phyloP scores from a whole-genome alignment of 2,329 filamentous ascomycete genomes.

The Zymoseptoria tritici region DNA sequence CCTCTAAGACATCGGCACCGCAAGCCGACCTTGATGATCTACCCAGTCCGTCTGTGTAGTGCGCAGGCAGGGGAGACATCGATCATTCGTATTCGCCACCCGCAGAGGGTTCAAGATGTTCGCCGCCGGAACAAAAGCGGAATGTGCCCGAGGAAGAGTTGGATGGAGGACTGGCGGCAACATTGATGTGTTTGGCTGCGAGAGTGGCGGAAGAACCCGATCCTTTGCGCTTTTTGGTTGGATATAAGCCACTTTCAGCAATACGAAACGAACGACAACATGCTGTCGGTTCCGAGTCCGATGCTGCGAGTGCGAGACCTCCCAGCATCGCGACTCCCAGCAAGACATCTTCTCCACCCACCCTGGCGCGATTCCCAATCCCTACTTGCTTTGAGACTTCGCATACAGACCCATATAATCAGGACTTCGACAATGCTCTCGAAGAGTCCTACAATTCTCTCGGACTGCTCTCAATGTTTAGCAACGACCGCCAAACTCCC shows the following conservation, averaged over 20 bases:
- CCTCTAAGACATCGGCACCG: not conserved
- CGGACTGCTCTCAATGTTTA: not conserved
- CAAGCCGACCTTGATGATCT: not conserved
- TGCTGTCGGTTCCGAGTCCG: not conserved
- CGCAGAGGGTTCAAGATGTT: not conserved
- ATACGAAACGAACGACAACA: not conserved
- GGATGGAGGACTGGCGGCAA: not conserved
- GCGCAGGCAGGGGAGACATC: not conserved
- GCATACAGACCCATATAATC: slow-evolving; percentile 1
- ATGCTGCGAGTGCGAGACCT: not conserved
- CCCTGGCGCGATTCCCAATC: not conserved
- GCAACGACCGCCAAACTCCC: not conserved
- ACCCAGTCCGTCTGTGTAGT: not conserved
- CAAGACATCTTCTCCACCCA: not conserved
- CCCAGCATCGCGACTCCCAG: not conserved
- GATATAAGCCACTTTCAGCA: not conserved
- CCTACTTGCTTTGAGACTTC: not conserved
- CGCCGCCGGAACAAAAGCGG: not conserved
- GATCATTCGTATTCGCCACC: not conserved
- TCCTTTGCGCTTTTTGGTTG: slow-evolving; percentile 1
- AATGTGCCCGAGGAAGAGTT: not conserved
- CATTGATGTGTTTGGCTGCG: not conserved
- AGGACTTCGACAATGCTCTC: not conserved
- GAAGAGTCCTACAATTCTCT: slow-evolving; percentile 2
- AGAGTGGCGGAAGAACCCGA: slow-evolving; percentile 1